Conservation (phyloP, 257 asterid genomes). For the Ballota nigra region DNA sequence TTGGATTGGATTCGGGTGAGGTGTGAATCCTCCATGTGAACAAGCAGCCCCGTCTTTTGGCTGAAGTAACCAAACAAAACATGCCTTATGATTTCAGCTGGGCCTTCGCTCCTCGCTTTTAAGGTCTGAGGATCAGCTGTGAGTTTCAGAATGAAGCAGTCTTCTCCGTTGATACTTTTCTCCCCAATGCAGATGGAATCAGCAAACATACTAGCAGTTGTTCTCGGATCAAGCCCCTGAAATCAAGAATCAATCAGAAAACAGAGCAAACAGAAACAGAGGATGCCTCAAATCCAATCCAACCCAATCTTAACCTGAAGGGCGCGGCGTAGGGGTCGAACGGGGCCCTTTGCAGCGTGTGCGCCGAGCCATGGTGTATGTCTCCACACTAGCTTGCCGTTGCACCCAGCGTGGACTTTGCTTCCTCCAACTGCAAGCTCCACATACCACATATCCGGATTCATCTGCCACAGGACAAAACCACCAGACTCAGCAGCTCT, state of each 20-base stretch:
- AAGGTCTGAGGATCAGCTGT: constrained; percentile 80
- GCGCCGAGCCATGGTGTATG: constrained; percentile 99
- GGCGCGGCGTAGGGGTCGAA: constrained; percentile 85
- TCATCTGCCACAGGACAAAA: constrained; percentile 93
- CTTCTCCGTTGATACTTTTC: constrained; percentile 84
- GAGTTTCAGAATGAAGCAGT: constrained; percentile 89
- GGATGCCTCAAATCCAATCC: background rate
- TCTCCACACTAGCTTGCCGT: constrained; percentile 93
- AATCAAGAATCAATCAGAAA: constrained; percentile 8
- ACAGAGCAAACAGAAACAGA: background rate
- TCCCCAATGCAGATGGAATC: constrained; percentile 90
- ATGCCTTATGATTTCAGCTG: constrained; percentile 92
- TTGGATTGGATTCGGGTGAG: constrained; percentile 91
- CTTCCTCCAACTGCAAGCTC: constrained; percentile 95
- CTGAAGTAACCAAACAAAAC: constrained; percentile 94
- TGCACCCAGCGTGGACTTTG: constrained; percentile 95
- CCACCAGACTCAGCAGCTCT: constrained; percentile 89
- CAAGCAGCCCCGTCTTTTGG: constrained; percentile 87
- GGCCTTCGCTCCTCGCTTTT: constrained; percentile 92
- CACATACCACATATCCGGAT: constrained; percentile 89
- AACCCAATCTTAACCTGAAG: constrained; percentile 69
- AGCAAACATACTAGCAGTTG: constrained; percentile 82
- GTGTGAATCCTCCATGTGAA: constrained; percentile 95
- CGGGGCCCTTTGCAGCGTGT: constrained; percentile 89
- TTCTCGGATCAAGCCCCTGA: constrained; percentile 94